Evolutionary conservation across 2,329 filamentous ascomycete species (phyloP), one percentile per base, ranked within the genome.

Genomic region (Paraphaeosphaeria minitans): DNA sequence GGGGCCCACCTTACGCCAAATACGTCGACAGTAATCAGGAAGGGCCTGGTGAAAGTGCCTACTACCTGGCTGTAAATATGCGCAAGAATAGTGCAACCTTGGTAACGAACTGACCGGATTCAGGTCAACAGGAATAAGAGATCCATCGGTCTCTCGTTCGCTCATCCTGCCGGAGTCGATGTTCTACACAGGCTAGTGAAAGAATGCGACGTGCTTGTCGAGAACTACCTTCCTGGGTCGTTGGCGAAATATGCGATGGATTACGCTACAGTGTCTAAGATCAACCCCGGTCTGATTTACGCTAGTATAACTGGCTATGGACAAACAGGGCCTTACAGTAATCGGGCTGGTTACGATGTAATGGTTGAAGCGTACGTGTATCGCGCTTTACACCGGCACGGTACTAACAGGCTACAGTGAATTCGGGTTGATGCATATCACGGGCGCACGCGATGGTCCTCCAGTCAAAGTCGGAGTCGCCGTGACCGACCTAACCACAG

Each of bases 371-470:
- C 95, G 59, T 81, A 67, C 58, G 78, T 74, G 7, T 57, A 37
- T 10, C 14, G 16, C 1, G 9, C 2, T 13, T 27, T 14, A 9
- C 37, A 14, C 14, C 14, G 21, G 9, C 10, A 29, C 2, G 7
- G 14, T 53, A 27, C 63, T 73, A 42, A 73, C 56, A 53, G 14
- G 49, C 14, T 3, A 13, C 55, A 82, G 80, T 12, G 95, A 98
- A 75, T 93, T 99, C 79, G 95, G 95, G 0, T 80, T 99, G 57
- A 99, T 99, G 95, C 95, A 99, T 79, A 98, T 99, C 68, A 99
- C 95, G 0, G 95, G 95, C 33, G 85, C 86, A 61, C 85, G 93
- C 56, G 90, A 96, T 69, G 93, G 94, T 0, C 90, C 93, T 1
- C 95, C 95, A 0, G 95, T 97, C 41, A 99, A 99, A 79, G 95